Evolutionary conservation across 495 filamentous ascomycete species (phyloP).

Genomic region (Aspergillus homomorphus): DNA sequence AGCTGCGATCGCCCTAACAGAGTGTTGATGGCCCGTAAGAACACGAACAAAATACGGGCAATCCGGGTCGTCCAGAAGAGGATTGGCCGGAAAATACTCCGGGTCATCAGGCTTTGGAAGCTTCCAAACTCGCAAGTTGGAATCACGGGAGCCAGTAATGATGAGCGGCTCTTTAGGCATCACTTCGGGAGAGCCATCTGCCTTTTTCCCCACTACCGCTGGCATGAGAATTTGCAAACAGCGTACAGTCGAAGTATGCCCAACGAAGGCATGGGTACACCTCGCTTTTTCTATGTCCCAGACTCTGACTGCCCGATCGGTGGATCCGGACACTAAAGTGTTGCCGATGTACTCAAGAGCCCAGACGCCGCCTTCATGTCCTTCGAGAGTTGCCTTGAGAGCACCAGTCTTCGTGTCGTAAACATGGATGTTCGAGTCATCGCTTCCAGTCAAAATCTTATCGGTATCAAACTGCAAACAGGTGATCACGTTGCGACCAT

Average conservation of each 20-base stretch:
- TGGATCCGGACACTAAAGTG: conserved; percentile 91
- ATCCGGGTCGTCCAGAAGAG: conserved; percentile 73
- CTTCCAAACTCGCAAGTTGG: conserved; percentile 91
- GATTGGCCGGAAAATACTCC: conserved; percentile 70
- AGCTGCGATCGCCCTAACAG: conserved; percentile 96
- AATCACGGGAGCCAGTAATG: conserved; percentile 96
- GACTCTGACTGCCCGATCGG: conserved; percentile 90
- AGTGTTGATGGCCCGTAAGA: conserved; percentile 83
- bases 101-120: conserved; percentile 77
- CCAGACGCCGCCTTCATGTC: conserved; percentile 98
- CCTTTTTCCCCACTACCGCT: conserved; percentile 64
- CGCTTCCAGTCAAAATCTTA: conserved; percentile 96
- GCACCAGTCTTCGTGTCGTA: conserved; percentile 96
- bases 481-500: conserved; percentile 94
- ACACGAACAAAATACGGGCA: conserved; percentile 93
- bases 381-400: conserved; percentile 74
- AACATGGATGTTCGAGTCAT: conserved; percentile 97
- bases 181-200: conserved; percentile 74
- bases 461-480: conserved; percentile 97
- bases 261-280: conserved; percentile 94
- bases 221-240: conserved; percentile 95
- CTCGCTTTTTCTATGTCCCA: conserved; percentile 94
- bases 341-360: conserved; percentile 96
- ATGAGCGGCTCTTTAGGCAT: conserved; percentile 92
- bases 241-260: conserved; percentile 94